Percentiles rank a stretch among this genome's conserved stretches.
These are phyloP conservation scores for Fusarium papillatum DNA, from an alignment of 2,329 filamentous ascomycete species.

Conservation along the genomic window DNA sequence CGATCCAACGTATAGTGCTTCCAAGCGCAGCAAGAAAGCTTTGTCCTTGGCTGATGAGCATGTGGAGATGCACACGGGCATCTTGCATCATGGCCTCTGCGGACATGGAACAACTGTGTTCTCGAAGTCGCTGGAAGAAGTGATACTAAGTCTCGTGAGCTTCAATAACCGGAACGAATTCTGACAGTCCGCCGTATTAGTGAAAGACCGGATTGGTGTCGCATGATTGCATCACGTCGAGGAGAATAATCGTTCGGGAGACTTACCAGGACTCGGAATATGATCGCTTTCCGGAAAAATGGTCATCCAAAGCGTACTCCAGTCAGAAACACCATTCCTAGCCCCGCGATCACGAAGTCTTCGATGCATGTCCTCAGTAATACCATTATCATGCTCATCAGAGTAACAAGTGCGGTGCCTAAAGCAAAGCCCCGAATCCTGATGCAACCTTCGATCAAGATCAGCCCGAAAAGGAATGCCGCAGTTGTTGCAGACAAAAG, in stretches of 20 bases:
- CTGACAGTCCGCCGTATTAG: background rate
- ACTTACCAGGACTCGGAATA: background rate
- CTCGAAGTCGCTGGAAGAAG: background rate
- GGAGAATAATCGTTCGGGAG: too few species aligned
- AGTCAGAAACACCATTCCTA: background rate
- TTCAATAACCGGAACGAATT: background rate
- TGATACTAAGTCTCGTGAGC: background rate
- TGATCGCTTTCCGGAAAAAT: background rate
- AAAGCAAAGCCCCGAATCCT: background rate
- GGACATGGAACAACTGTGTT: background rate
- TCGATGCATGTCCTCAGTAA: background rate
- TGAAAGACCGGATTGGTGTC: background rate
- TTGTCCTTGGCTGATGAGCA: background rate
- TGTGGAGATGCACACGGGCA: background rate
- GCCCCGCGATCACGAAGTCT: background rate
- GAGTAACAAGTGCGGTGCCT: background rate
- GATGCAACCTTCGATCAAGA: background rate
- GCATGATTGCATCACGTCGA: background rate
- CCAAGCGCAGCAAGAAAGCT: background rate
- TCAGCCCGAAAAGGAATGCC: background rate
- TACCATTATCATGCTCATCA: background rate
- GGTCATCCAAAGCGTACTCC: background rate
- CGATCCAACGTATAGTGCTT: background rate
- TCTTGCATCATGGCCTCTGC: background rate
- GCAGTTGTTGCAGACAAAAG: background rate